phyloP scores from a whole-genome alignment of 2,329 filamentous ascomycete genomes.

The Sclerotinia borealis region DNA sequence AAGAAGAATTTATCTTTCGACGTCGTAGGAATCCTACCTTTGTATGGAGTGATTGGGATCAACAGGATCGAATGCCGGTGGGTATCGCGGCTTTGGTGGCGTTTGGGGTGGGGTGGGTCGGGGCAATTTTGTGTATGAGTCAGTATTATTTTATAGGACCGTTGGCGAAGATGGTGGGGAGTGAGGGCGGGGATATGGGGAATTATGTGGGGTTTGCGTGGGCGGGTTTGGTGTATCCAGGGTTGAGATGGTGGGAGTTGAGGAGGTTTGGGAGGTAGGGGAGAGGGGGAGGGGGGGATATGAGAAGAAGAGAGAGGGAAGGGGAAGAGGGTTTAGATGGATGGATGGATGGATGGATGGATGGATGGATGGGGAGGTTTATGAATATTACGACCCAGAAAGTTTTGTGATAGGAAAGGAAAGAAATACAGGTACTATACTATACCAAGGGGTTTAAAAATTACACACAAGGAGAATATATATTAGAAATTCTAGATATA shows the following conservation, averaged over 20 bases:
- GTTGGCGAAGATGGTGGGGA: slow-evolving; percentile 50
- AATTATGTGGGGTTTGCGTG: slow-evolving; percentile 49
- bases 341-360: not conserved
- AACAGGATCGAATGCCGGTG: slow-evolving; percentile 51
- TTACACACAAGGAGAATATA: not conserved
- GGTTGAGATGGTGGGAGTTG: slow-evolving; percentile 31
- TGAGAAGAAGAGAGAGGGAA: no score
- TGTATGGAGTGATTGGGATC: slow-evolving; percentile 57
- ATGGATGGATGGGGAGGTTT: not conserved
- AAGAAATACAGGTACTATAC: no score
- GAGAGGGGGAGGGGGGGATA: not conserved
- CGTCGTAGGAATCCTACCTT: slow-evolving; percentile 38
- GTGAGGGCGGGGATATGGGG: slow-evolving; percentile 30
- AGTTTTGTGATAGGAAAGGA: not conserved
- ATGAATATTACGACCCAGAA: not conserved
- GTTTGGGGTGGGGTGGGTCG: slow-evolving; percentile 60
- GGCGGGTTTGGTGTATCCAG: slow-evolving; percentile 50
- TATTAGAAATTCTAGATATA: not conserved
- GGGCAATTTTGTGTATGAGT: slow-evolving; percentile 60
- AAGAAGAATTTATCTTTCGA: slow-evolving; percentile 59
- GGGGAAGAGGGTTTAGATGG: no score
- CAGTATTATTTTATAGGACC: slow-evolving; percentile 63
- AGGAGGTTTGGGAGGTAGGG: slow-evolving; percentile 30
- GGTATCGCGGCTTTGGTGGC: slow-evolving; percentile 55
- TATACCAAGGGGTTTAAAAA: not conserved